Evolutionary conservation across 768 basidiomycete species (phyloP).

Genomic region (Lactifluus piperatus): DNA sequence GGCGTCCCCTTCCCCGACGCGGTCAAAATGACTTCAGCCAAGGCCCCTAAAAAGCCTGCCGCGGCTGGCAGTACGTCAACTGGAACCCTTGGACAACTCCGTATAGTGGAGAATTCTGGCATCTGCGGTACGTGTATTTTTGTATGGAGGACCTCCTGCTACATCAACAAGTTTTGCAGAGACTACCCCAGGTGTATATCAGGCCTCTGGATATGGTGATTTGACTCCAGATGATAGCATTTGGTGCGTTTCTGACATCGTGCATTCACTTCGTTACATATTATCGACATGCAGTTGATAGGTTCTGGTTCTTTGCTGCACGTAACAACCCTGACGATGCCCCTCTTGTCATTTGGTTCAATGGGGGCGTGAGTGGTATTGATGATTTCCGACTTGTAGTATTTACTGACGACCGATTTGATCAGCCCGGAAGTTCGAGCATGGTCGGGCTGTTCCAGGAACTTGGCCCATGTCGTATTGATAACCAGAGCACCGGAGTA

Average conservation of each 20-base stretch:
- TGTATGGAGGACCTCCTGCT: background rate
- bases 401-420: background rate
- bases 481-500: slow-evolving; percentile 49
- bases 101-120: slow-evolving; percentile 51
- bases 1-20: slow-evolving; percentile 27
- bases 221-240: slow-evolving; percentile 47
- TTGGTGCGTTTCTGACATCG: slow-evolving; percentile 31
- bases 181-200: slow-evolving; percentile 51
- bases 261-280: background rate
- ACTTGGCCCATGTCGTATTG: slow-evolving; percentile 79
- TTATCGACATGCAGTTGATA: slow-evolving; percentile 20
- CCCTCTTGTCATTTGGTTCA: slow-evolving; percentile 60
- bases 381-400: background rate
- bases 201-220: slow-evolving; percentile 59
- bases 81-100: slow-evolving; percentile 38
- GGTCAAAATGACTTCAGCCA: background rate
- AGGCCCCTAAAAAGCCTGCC: background rate
- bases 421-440: slow-evolving; percentile 32
- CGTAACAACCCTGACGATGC: slow-evolving; percentile 53
- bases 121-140: slow-evolving; percentile 39
- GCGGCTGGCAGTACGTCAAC: slow-evolving; percentile 1
- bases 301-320: slow-evolving; percentile 65
- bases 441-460: slow-evolving; percentile 84
- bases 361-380: slow-evolving; percentile 35
- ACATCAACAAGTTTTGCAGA: slow-evolving; percentile 25